Base-by-base conservation (phyloP, 768 basidiomycete genomes). In the Trametes cinnabarina region DNA sequence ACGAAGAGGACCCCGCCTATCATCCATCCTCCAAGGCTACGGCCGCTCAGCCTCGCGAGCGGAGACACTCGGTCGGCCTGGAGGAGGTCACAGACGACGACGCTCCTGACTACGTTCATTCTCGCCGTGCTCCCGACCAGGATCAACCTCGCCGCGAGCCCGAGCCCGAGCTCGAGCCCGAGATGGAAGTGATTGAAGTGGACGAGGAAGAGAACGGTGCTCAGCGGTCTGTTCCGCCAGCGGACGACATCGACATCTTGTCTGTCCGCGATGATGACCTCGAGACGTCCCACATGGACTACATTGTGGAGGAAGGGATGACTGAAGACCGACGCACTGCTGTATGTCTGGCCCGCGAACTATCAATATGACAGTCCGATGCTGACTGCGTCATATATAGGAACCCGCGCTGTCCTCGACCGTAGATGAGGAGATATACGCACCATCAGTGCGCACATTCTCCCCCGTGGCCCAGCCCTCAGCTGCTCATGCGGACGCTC, bases 221-320 rank as follows among this genome's bases (percentile, higher is more conserved):
- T 14, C 42, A 23, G 22, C 47, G 30, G 14, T 37, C 26, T 28
- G 40, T 26, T 1, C 55, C 55, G 10, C 46, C 48, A 7, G 40
- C 8, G 9, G 60, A 44, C 5, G 54, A 48, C 3, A 22, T 46
- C 11, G 55, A 47, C 9, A 42, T 52, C 19, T 51, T 48, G 10
- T 49, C 48, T 5, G 57, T 54, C 1, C 25, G 15, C 3, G 37
- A 34, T 17, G 39, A 30, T n/a, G 51, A 47, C n/a, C 32, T 37
- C 1, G 40, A 37, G 9, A 25, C 20, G 3, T 37, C 35, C 11
- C 15, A n/a, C 0, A 3, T 51, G 8, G 64, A 68, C 3, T 71
- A 71, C 57, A 52, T 60, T 40, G 67, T 76, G 11, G 74, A 76
- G 55, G 77, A 75, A 28, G 68, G 66, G 4, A 59, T 49, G 22